Base-by-base conservation (phyloP, 768 basidiomycete species). In the Lyophyllum semitale region DNA sequence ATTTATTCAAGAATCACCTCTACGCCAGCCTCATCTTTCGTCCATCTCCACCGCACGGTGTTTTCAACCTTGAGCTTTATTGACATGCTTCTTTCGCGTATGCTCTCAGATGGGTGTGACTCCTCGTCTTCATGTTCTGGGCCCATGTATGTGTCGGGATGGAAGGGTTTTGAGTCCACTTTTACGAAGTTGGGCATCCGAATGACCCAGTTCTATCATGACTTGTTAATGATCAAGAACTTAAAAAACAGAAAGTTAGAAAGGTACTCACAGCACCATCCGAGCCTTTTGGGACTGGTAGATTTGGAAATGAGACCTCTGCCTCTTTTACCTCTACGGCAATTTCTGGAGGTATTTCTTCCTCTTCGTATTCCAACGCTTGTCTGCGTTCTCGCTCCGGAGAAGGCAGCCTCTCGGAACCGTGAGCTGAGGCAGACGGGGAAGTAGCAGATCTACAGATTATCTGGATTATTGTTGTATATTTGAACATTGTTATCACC, bases 1-100 rank as follows among this genome's bases (percentile, higher is more conserved):
- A 27, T 33, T 15, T 29, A 38, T 25, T 38, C 35, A 42, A 38
- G 9, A 79, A 91, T 75, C 64, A 95, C 95, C 64, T 91, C 88
- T 64, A 84, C 74, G 6, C 88, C 91, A 37, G 78, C 74, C 53
- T 81, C 81, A 59, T 91, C 89, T 67, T 89, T 90, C 1, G 79
- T 78, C 97, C 97, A 99, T 63, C 88, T 85, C 97, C 97, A 99
- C 35, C 97, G 83, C 18, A 98, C 80, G 5, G 95, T 95, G 69
- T 97, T 97, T 76, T 94, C 92, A 8, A 97, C 91, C 61, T 91
- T 88, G 46, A 92, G 81, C 67, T 92, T 93, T 65, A 92, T 87
- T 41, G 84, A 80, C 86, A 90, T 91, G 53, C 88, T 89, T 71
- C 87, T 87, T 70, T 92, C 89, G 50, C 86, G 84, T 22, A 85